A percentile compares a stretch with the other conserved stretches of the same genome.
These are phyloP conservation scores for Pleurotus djamor DNA, from an alignment of 768 basidiomycete species.

Conservation along the genomic window DNA sequence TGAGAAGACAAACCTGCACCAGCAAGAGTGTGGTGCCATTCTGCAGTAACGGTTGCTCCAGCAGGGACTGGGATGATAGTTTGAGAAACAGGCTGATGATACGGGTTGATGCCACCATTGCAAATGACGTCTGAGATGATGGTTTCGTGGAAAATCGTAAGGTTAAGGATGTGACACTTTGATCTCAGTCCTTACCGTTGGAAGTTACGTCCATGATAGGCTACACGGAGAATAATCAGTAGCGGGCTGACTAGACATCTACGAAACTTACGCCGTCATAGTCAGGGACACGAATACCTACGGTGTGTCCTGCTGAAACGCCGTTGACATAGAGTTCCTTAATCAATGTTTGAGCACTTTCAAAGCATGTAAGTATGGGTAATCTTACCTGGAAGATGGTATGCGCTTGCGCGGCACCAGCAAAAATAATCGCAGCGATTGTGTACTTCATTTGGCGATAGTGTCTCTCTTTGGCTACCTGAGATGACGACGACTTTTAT, in stretches of 20 bases:
- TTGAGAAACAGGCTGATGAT: slow-evolving; percentile 42
- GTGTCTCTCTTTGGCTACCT: not conserved
- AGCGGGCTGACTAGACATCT: not conserved
- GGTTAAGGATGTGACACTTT: not conserved
- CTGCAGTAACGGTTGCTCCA: slow-evolving; percentile 50
- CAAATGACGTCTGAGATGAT: slow-evolving; percentile 34
- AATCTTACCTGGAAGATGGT: slow-evolving; percentile 1
- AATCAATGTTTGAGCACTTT: too few relatives aligned
- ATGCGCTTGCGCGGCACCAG: slow-evolving; percentile 1
- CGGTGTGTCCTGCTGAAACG: slow-evolving; percentile 38
- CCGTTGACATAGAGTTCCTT: slow-evolving; percentile 53
- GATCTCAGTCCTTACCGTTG: slow-evolving; percentile 25
- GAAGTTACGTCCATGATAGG: slow-evolving; percentile 58
- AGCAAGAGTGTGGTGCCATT: slow-evolving; percentile 48
- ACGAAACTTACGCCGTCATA: slow-evolving; percentile 38
- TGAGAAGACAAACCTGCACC: slow-evolving; percentile 24
- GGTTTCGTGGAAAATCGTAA: not conserved
- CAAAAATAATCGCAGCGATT: not conserved
- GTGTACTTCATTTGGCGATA: not conserved
- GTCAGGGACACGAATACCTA: slow-evolving; percentile 38
- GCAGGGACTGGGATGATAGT: slow-evolving; percentile 48
- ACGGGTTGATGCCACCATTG: slow-evolving; percentile 60
- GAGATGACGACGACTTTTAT: not conserved
- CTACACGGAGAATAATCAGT: slow-evolving; percentile 20
- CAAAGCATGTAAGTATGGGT: not conserved